A percentile compares a stretch with the other conserved stretches of the same genome.
Evolutionary conservation across 2,329 filamentous ascomycete genomes (phyloP).

Genomic region (Grosmannia clavigera): DNA sequence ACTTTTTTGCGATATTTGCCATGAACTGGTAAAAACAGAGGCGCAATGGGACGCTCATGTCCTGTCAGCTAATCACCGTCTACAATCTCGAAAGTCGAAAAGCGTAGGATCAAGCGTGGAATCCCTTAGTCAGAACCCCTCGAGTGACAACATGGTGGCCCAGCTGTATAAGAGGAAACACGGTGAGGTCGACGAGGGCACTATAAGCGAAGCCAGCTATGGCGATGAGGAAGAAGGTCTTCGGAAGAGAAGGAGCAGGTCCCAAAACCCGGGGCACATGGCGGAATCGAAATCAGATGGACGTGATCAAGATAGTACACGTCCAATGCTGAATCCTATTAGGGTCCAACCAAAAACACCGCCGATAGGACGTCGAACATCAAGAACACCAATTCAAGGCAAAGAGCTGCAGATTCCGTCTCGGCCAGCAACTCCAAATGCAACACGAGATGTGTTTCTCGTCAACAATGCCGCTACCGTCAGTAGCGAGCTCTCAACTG

Average conservation of each 20-base stretch:
- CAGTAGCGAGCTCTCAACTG: neutral
- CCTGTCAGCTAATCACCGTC: slow-evolving; percentile 33
- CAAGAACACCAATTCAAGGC: slow-evolving; percentile 39
- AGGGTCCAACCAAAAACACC: slow-evolving; percentile 21
- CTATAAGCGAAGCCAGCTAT: neutral
- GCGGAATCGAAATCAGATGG: neutral
- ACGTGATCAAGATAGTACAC: neutral
- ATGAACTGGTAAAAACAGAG: slow-evolving; percentile 51
- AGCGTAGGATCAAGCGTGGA: neutral
- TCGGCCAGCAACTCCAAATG: slow-evolving; percentile 45
- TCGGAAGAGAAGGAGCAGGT: neutral
- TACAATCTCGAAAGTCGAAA: slow-evolving; percentile 6
- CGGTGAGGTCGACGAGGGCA: neutral
- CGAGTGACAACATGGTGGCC: neutral
- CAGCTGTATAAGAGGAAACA: neutral
- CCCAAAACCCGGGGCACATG: neutral
- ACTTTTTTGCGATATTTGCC: slow-evolving; percentile 55
- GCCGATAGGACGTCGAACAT: slow-evolving; percentile 31
- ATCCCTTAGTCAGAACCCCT: neutral
- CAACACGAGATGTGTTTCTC: neutral
- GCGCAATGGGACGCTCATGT: slow-evolving; percentile 54
- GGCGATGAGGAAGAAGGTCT: neutral
- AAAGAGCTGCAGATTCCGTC: slow-evolving; percentile 53
- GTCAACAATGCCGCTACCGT: neutral
- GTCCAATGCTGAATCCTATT: slow-evolving; percentile 8